These are phyloP conservation scores for Eucalyptus polybractea DNA, from an alignment of 345 rosid species.

Conservation along the genomic window DNA sequence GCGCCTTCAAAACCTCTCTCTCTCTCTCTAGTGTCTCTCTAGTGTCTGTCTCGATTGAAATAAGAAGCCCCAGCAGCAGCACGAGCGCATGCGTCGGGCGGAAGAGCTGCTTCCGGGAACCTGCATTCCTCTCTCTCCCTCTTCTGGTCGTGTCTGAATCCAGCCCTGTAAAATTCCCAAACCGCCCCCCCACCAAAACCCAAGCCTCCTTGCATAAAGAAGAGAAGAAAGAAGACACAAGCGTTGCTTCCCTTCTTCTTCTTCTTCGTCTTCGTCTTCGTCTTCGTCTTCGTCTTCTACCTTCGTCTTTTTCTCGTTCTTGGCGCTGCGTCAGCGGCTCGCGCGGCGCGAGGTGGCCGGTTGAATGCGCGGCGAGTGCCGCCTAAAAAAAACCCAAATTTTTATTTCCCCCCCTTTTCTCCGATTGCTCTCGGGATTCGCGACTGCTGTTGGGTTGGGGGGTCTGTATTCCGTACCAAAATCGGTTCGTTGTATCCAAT, in stretches of 20 bases:
- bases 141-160: not conserved
- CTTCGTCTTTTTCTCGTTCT: not conserved
- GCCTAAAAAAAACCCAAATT: not conserved
- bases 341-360: not conserved
- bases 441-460: not conserved
- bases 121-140: not conserved
- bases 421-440: not conserved
- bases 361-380: not conserved
- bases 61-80: not conserved
- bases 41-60: not conserved
- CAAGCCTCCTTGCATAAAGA: not conserved
- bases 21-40: not conserved
- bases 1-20: conserved; percentile 7
- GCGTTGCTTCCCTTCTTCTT: not conserved
- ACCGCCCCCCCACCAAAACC: not conserved
- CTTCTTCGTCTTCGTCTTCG: not conserved
- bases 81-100: not conserved
- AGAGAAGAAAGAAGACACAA: not conserved
- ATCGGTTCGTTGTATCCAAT: not conserved
- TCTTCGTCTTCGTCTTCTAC: not conserved
- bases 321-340: not conserved
- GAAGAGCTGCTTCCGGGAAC: not conserved
- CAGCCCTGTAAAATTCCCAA: not conserved
- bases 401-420: not conserved
- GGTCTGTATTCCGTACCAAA: not conserved